phyloP scores from a whole-genome alignment of 1,284 basidiomycete genomes.

The Grifola frondosa region DNA sequence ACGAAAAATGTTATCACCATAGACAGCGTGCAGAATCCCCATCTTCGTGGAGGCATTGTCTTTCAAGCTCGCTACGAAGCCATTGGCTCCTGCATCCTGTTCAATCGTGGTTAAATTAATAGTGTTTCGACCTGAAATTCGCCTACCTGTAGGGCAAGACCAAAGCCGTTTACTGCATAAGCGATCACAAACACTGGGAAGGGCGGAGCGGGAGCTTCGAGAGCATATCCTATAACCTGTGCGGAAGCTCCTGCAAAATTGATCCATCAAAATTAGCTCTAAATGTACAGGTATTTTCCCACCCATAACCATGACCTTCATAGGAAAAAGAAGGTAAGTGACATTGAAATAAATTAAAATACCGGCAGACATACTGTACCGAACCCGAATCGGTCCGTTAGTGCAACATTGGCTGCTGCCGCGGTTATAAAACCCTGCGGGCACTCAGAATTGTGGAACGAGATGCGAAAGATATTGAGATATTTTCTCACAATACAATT shows the following conservation, averaged over 20 bases:
- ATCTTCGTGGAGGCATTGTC: constrained; percentile 50
- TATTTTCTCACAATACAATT: constrained; percentile 52
- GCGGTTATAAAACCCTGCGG: constrained; percentile 48
- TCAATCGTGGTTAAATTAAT: neutral
- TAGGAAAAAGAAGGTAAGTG: no score
- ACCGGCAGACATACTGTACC: constrained; percentile 43
- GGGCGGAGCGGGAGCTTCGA: constrained; percentile 60
- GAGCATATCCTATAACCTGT: constrained; percentile 49
- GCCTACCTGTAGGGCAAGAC: constrained; percentile 50
- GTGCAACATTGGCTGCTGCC: constrained; percentile 46
- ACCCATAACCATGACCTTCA: constrained; percentile 32
- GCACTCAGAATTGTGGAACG: neutral
- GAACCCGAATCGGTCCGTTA: constrained; percentile 54
- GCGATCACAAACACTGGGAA: constrained; percentile 65
- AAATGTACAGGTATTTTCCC: neutral
- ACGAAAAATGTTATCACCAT: constrained; percentile 18
- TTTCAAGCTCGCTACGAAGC: constrained; percentile 47
- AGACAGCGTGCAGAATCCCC: constrained; percentile 57
- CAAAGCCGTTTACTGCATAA: constrained; percentile 63
- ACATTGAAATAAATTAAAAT: neutral
- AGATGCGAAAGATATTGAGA: neutral
- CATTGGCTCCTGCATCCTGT: constrained; percentile 55
- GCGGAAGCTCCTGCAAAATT: constrained; percentile 23
- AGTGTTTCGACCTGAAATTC: neutral
- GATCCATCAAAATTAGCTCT: neutral